phyloP scores from a whole-genome alignment of 805 yeast genomes.

The Metschnikowia arizonensis region DNA sequence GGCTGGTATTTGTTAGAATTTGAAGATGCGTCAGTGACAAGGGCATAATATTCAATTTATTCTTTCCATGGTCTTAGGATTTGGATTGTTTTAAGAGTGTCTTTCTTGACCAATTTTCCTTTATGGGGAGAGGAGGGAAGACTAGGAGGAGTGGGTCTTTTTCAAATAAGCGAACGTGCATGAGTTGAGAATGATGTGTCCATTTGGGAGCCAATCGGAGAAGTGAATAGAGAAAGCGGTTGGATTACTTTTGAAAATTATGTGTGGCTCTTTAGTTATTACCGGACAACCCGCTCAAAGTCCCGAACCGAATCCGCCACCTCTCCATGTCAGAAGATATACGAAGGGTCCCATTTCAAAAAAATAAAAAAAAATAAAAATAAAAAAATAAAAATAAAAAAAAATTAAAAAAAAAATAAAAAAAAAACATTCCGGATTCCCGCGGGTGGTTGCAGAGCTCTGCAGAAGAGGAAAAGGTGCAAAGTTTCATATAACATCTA shows the following conservation, averaged over 20 bases:
- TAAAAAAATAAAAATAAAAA: too few relatives aligned
- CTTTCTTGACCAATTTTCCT: neutral
- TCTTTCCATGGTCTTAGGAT: neutral
- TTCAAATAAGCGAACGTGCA: slow-evolving; percentile 3
- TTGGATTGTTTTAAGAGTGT: neutral
- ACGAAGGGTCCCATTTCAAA: neutral
- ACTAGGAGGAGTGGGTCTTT: neutral
- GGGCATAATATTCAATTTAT: neutral
- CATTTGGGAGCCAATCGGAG: neutral
- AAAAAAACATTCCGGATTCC: too few relatives aligned
- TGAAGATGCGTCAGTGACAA: neutral
- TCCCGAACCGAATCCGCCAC: too few relatives aligned
- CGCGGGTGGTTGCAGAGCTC: too few relatives aligned
- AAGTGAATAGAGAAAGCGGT: neutral
- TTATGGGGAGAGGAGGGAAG: neutral
- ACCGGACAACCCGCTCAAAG: neutral
- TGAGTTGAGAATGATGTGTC: neutral
- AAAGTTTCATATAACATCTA: neutral
- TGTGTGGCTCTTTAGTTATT: too few relatives aligned
- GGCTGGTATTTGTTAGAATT: neutral
- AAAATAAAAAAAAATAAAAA: too few relatives aligned
- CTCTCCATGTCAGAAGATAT: too few relatives aligned
- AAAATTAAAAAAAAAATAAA: too few relatives aligned
- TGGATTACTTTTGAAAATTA: neutral
- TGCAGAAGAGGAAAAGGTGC: too few relatives aligned